Evolutionary conservation across 225 moss, liverwort and hornwort genomes (phyloP), one percentile per base, ranked within the genome.

Genomic region (Polytrichum commune): DNA sequence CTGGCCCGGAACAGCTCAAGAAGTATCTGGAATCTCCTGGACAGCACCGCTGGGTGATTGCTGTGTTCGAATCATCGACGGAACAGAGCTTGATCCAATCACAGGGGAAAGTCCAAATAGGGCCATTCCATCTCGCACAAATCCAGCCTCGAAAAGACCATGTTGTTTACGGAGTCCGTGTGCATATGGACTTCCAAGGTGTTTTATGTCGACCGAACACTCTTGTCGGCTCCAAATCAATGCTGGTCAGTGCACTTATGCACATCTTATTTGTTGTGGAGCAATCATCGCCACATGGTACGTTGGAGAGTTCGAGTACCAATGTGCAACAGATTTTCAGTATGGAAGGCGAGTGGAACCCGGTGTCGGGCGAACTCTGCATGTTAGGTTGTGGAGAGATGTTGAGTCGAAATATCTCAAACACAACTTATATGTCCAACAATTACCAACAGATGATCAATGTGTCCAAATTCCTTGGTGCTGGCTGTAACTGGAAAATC

Each of bases 271-370:
- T 27, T 63, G 4, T 24, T 5, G 27, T 63, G 27, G 18, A 63
- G 6, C 62, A 28, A 6, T 7, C 0, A 58, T 24, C 24, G 18
- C 23, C 4, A 46, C 46, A 46, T 16, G 13, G 16, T 1, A 4
- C 16, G 16, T 46, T 46, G 13, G 46, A 46, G 46, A 13, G 4
- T 13, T 46, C 46, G 13, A 46, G 46, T 46, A 16, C 0, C 13
- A 46, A 46, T 7, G 13, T 46, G 46, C 46, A 46, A 46, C 46
- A 24, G 28, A 9, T 24, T 27, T 63, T 24, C 18, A 63, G 62
- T 18, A 19, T 63, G 18, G 62, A 63, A 28, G 62, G 62, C 26
- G 27, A 16, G 27, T 63, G 62, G 62, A 63, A 63, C 62, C 62
- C 62, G 27, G 27, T 13, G 27, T 63, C 27, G 13, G 27, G 26